A percentile compares a stretch with the other conserved stretches of the same genome.
phyloP scores from a whole-genome alignment of 2,329 filamentous ascomycete genomes.

The Setomelanomma holmii region DNA sequence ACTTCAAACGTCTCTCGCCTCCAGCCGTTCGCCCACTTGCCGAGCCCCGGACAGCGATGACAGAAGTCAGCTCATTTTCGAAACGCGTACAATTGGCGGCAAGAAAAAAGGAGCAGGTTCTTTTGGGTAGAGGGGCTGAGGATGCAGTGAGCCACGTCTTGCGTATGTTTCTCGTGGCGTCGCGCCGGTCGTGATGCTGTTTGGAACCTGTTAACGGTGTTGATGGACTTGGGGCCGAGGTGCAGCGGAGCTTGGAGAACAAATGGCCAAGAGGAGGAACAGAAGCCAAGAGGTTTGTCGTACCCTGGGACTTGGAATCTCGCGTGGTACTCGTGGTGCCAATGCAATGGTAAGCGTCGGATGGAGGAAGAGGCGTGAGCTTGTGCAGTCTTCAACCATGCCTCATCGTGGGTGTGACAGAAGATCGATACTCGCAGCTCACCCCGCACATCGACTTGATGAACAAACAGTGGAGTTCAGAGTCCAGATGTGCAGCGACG shows the following conservation, averaged over 20 bases:
- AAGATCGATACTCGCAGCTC: too few relatives aligned
- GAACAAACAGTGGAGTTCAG: background rate
- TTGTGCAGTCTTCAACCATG: background rate
- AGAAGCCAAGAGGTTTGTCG: background rate
- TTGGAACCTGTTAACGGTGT: background rate
- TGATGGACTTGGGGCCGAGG: background rate
- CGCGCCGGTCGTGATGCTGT: background rate
- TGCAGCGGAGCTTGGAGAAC: background rate
- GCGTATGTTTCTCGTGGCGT: constrained; percentile 14
- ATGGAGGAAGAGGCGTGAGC: too few relatives aligned
- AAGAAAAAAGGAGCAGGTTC: background rate
- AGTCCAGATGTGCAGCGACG: background rate
- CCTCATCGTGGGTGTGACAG: too few relatives aligned
- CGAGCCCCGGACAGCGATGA: constrained; percentile 15
- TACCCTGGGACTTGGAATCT: background rate
- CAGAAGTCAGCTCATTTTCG: constrained; percentile 21
- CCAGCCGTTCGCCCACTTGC: constrained; percentile 13
- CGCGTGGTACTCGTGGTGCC: background rate
- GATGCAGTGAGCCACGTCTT: constrained; percentile 6
- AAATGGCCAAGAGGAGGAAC: background rate
- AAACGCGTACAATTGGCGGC: constrained; percentile 11
- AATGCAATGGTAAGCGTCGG: too few relatives aligned
- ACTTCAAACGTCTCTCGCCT: constrained; percentile 12
- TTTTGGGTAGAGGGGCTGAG: constrained; percentile 9
- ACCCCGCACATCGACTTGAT: too few relatives aligned